Base-by-base conservation (phyloP, 2,329 filamentous ascomycete species). In the Camptophora hylomeconis region DNA sequence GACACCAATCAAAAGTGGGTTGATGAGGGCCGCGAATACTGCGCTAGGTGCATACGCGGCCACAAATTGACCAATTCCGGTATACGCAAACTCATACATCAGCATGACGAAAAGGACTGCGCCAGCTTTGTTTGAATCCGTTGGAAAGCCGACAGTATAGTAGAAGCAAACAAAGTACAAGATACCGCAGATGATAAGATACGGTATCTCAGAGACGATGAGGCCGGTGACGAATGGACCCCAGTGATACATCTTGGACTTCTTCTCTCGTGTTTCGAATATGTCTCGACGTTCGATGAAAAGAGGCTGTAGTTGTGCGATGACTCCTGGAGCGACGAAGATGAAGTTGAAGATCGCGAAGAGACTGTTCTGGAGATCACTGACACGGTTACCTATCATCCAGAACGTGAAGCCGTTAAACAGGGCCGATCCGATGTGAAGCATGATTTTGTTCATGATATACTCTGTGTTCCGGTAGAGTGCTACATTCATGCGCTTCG, bases 91-190 rank as follows among this genome's bases (percentile, higher is more conserved):
- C 53, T 73, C 80, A 54, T 83, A 82, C 3, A 84, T 62, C 39
- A 83, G 50, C 9, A 70, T 72, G 69, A 86, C 80, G 22, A 84
- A 58, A 55, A 76, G 84, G 2, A 24, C 31, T 9, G 41, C 42
- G 3, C 51, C 50, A 5, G 51, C 42, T 12, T 43, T 46, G 40
- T 44, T 40, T 17, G 67, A 65, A 26, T 75, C 65, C 2, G 59
- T 59, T 0, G 77, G 72, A 2, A 83, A 57, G 0, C 79, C 78
- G 2, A 71, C 67, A 0, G 77, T 67, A 50, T 67, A 84, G 54
- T 84, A 84, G 75, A 76, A 84, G 1, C 79, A 58, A 0, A 70
- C 55, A 60, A 67, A 84, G 57, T 82, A 83, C 3, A 83, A 50
- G 1, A 75, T 58, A 0, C 63, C 67, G 4, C 66, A 65, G 13